Evolutionary conservation across 1,139 yeast species (phyloP), one percentile per base, ranked within the genome.

Genomic region (Debaryomyces fabryi): DNA sequence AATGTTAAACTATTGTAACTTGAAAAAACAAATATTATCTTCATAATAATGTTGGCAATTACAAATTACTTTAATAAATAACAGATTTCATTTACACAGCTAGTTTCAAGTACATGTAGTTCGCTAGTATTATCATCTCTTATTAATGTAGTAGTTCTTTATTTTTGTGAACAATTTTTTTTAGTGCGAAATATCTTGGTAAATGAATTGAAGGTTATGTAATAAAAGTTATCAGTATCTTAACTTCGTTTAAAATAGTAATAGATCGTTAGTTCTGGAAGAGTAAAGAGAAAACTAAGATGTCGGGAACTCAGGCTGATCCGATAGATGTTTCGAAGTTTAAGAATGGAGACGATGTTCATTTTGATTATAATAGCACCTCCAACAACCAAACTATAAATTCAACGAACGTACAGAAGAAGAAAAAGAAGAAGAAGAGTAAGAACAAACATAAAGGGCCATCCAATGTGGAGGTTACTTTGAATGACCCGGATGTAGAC

Each of bases 401-500:
- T 56, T 67, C 67, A 59, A 68, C 68, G 59, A 69, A 64, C 50
- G 64, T 63, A 52, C 69, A 70, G 58, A 67, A 65, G 58, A 69
- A 68, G 56, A 68, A 67, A 56, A 71, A 68, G 56, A 65, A 69
- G 54, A 69, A 68, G 64, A 69, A 64, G 58, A 69, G 64, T 56
- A 67, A 64, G 52, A 66, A 62, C 49, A 58, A 55, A 48, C 54
- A 52, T 45, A 49, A 56, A 32, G 49, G 51, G 32, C 47, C 64
- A 9, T 56, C 67, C 21, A 45, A 55, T 20, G 49, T 68, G 9
- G 68, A 69, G 47, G 84, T 81, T 10, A 76, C 80, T 42, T 58
- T 83, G 44, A 79, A 78, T 62, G 74, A 82, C 52, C 83, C 85
- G 3, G 76, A 79, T 13, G 79, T 76, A 13, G 89, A 84, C 13